phyloP scores from a whole-genome alignment of 1,139 yeast genomes.

The Tardiomyces blankii region DNA sequence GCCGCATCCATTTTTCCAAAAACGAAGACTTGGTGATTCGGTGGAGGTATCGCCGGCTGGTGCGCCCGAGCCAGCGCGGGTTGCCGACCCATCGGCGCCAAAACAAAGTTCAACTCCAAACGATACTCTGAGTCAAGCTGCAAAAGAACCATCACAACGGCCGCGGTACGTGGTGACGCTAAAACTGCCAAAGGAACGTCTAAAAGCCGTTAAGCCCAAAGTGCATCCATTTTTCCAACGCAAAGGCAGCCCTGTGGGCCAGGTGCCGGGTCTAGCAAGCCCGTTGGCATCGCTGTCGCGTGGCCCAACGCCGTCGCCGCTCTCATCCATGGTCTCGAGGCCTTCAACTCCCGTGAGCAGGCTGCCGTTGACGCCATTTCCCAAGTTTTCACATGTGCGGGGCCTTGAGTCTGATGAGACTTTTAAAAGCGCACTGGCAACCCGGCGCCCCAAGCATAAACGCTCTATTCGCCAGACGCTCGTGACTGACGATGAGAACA shows the following conservation, averaged over 20 bases:
- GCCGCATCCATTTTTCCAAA: constrained; percentile 10
- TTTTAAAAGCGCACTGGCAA: background rate
- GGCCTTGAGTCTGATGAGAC: constrained; percentile 2
- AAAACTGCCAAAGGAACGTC: constrained; percentile 2
- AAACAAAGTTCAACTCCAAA: too few relatives aligned
- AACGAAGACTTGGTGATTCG: constrained; percentile 6
- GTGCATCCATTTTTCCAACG: constrained; percentile 9
- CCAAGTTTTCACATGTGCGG: background rate
- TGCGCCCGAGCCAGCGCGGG: too few relatives aligned
- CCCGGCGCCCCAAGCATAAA: background rate
- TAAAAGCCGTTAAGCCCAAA: constrained; percentile 6
- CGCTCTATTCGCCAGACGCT: background rate
- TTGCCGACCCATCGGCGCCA: too few relatives aligned
- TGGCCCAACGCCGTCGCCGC: too few relatives aligned
- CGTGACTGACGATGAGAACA: background rate
- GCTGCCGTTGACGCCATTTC: constrained; percentile 1
- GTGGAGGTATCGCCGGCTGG: too few relatives aligned
- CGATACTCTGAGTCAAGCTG: too few relatives aligned
- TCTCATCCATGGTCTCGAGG: constrained; percentile 6
- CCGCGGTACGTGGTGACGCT: background rate
- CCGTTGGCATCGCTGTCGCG: too few relatives aligned
- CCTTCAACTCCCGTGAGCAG: constrained; percentile 5
- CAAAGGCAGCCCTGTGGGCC: background rate
- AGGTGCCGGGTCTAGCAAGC: too few relatives aligned
- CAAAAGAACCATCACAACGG: background rate